Base-by-base conservation (phyloP, 768 basidiomycete species). In the Trametes coccinea region DNA sequence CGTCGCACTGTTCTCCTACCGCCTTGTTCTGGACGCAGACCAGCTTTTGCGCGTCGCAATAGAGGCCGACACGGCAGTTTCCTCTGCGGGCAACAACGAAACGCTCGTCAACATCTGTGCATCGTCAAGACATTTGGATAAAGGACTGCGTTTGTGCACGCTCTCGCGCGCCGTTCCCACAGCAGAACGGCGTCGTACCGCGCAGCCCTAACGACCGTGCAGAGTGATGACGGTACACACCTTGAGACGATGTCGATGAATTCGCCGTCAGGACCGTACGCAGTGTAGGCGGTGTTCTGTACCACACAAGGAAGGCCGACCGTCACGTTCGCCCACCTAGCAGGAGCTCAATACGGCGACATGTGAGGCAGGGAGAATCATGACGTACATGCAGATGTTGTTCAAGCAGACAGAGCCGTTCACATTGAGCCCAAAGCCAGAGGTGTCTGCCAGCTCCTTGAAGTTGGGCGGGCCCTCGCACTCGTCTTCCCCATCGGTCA, bases 321-420 rank as follows among this genome's bases (percentile, higher is more conserved):
- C 0, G 91, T 89, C 33, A 79, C 83, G 68, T 95, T 92, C 8
- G 93, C 88, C 82, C 84, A 93, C 81, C 91, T 92, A 63, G 30
- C 51, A 13, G 39, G 40, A 33, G 44, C 52, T 57, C 33, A 47
- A 46, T 17, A 27, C 2, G 9, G 4, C 37, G 17, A 1, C 31
- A 17, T 16, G 22, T 5, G n/a, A n/a, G 8, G 37, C 3, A 31
- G 17, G 33, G 14, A 31, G 13, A 29, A 27, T 8, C 10, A 17
- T 47, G 27, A 78, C 87, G 40, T 71, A 93, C 92, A 88, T 85
- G 89, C 93, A 95, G 3, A 80, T 72, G 69, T 86, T 88, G 69
- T 92, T 90, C 53, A 96, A 80, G 71, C 94, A 95, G 17, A 94
- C 80, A 3, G 90, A 84, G 31, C 93, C 93, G 69, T 95, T 92